A percentile compares a stretch with the other conserved stretches of the same genome.
These are phyloP conservation scores for Candida tropicalis DNA, from an alignment of 1,139 yeast genomes.

Conservation along the genomic window DNA sequence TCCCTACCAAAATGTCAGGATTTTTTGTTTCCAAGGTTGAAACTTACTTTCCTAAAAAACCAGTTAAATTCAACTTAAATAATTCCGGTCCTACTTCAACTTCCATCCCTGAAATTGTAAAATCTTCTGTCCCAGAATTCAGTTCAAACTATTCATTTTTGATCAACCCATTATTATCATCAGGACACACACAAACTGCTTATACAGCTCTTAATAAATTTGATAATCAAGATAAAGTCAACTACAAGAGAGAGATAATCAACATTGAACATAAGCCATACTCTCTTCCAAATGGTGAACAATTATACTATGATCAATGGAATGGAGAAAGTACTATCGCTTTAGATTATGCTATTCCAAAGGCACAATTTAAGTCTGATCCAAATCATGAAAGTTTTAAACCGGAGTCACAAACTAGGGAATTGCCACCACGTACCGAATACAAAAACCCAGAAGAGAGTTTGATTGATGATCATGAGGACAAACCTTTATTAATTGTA, in stretches of 20 bases:
- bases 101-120: conserved; percentile 31
- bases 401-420: conserved; percentile 38
- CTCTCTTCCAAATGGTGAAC: conserved; percentile 28
- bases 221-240: conserved; percentile 35
- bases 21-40: conserved; percentile 30
- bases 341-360: conserved; percentile 40
- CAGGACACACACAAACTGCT: conserved; percentile 52
- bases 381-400: conserved; percentile 29
- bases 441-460: conserved; percentile 40
- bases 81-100: conserved; percentile 9
- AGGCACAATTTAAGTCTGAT: conserved; percentile 15
- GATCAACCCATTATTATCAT: conserved; percentile 41
- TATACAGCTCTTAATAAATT: conserved; percentile 45
- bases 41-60: conserved; percentile 27
- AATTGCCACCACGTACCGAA: conserved; percentile 48
- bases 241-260: conserved; percentile 41
- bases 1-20: conserved; percentile 7
- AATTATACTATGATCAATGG: conserved; percentile 44
- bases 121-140: conserved; percentile 34
- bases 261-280: conserved; percentile 35
- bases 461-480: conserved; percentile 27
- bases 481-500: conserved; percentile 53
- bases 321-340: conserved; percentile 44
- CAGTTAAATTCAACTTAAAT: conserved; percentile 27
- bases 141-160: conserved; percentile 33